These are phyloP conservation scores for Chytriomyces sp. DNA, from an alignment of 192 early-diverging fungal species.

Conservation along the genomic window DNA sequence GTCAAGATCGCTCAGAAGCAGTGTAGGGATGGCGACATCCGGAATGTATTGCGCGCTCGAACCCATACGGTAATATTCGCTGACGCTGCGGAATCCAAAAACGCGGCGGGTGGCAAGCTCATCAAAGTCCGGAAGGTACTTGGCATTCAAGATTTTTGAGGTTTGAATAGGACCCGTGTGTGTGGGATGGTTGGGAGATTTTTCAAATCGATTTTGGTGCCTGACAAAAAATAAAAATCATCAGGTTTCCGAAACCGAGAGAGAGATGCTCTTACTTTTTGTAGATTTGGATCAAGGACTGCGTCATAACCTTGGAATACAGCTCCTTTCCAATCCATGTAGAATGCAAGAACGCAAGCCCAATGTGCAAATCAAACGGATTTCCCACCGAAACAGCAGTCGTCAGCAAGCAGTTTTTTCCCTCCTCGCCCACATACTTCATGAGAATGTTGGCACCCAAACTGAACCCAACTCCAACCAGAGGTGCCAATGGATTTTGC, in stretches of 20 bases:
- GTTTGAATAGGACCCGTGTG: constrained; percentile 54
- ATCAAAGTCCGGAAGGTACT: constrained; percentile 83
- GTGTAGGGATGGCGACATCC: constrained; percentile 71
- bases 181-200: constrained; percentile 47
- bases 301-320: constrained; percentile 65
- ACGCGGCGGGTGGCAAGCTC: constrained; percentile 70
- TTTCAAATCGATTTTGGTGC: constrained; percentile 34
- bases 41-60: constrained; percentile 49
- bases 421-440: constrained; percentile 89
- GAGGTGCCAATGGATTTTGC: constrained; percentile 63
- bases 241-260: not conserved
- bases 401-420: constrained; percentile 72
- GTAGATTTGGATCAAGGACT: constrained; percentile 59
- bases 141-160: constrained; percentile 58
- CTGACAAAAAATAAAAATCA: constrained; percentile 11
- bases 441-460: constrained; percentile 91
- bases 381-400: constrained; percentile 83
- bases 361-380: constrained; percentile 78
- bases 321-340: constrained; percentile 61
- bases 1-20: constrained; percentile 85
- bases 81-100: constrained; percentile 80
- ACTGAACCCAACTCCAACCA: constrained; percentile 87
- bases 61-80: constrained; percentile 69
- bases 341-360: constrained; percentile 54
- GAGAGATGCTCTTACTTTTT: constrained; percentile 16